Conservation (phyloP, 371 early-diverging fungal genomes). For the Mucor plumbeus region DNA sequence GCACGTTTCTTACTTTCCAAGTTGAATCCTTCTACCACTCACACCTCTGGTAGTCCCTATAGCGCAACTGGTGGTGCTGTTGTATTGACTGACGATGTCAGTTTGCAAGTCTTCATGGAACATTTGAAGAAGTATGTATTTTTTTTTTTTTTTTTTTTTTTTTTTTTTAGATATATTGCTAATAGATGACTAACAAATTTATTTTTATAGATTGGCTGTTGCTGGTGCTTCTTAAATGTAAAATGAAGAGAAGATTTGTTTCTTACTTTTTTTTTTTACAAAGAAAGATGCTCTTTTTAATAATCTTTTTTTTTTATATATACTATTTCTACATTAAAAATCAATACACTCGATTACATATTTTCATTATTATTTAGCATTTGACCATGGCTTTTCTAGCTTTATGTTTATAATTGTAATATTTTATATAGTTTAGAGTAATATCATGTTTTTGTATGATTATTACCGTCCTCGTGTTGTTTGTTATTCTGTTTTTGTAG, state of each 20-base stretch:
- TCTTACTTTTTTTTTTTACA: background rate
- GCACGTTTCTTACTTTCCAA: constrained; percentile 99
- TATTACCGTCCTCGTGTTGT: too few species aligned
- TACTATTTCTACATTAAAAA: background rate
- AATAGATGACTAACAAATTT: background rate
- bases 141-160: background rate
- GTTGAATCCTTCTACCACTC: constrained; percentile 98
- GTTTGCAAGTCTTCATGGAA: constrained; percentile 96
- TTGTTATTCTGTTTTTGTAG: too few species aligned
- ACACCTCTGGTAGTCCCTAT: constrained; percentile 74
- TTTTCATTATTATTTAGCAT: too few species aligned
- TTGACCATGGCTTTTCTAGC: too few species aligned
- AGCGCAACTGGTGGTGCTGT: constrained; percentile 76
- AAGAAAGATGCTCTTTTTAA: background rate
- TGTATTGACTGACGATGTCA: constrained; percentile 98
- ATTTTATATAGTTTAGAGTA: too few species aligned
- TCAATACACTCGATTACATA: too few species aligned
- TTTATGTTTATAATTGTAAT: too few species aligned
- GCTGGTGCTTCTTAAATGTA: constrained; percentile 50
- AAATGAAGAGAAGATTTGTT: background rate
- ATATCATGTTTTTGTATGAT: too few species aligned
- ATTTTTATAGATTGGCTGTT: constrained; percentile 45
- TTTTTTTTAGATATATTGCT: background rate
- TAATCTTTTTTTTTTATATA: background rate
- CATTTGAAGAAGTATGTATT: constrained; percentile 86